Conservation (phyloP, 768 basidiomycete species). For the Amanita pseudoporphyria region DNA sequence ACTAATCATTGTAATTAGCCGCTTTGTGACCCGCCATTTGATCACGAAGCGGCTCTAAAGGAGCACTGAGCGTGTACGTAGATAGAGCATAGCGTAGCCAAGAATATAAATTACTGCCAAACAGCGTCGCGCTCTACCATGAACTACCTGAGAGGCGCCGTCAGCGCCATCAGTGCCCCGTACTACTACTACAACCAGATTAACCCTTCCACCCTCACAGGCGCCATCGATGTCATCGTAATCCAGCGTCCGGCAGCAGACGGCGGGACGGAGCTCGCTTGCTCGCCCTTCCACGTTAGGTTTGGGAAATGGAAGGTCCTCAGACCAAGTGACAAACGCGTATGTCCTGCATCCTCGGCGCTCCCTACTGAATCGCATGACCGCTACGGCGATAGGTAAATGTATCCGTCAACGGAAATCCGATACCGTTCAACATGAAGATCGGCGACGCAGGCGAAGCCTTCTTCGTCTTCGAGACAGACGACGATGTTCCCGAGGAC, state of each 20-base stretch:
- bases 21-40: constrained; percentile 51
- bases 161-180: constrained; percentile 76
- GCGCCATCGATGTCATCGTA: constrained; percentile 98
- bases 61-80: constrained; percentile 21
- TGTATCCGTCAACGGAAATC: constrained; percentile 76
- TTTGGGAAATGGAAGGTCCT: constrained; percentile 98
- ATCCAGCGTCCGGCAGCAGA: constrained; percentile 62
- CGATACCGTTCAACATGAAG: constrained; percentile 94
- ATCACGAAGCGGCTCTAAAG: constrained; percentile 38
- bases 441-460: constrained; percentile 98
- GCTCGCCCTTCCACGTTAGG: constrained; percentile 94
- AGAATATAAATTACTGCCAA: background rate
- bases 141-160: constrained; percentile 79
- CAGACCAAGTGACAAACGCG: constrained; percentile 89
- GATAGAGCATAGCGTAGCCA: background rate
- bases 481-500: constrained; percentile 87
- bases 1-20: constrained; percentile 32
- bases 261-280: constrained; percentile 63
- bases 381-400: constrained; percentile 52
- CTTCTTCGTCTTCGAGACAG: constrained; percentile 97
- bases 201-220: constrained; percentile 94
- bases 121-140: constrained; percentile 27
- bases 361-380: background rate
- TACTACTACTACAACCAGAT: constrained; percentile 87
- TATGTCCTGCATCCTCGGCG: constrained; percentile 17